phyloP scores from a whole-genome alignment of 805 yeast genomes.

The Torulaspora delbrueckii region DNA sequence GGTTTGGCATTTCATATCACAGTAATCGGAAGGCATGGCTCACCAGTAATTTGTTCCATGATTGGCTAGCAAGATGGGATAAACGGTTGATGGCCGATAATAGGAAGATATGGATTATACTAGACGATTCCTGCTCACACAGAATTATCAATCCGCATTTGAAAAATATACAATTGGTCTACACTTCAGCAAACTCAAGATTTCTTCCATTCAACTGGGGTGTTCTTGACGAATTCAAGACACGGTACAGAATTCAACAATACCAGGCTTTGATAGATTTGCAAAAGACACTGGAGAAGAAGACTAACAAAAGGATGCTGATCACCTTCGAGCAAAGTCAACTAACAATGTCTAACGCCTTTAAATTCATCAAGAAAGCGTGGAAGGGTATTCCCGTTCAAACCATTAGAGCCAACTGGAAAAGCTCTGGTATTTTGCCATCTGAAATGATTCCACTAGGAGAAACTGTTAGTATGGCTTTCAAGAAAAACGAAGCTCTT shows the following conservation, averaged over 20 bases:
- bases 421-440: constrained; percentile 41
- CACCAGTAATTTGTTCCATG: constrained; percentile 57
- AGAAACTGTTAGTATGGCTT: constrained; percentile 32
- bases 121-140: constrained; percentile 62
- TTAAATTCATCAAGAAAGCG: constrained; percentile 53
- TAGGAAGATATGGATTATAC: constrained; percentile 49
- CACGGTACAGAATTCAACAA: constrained; percentile 54
- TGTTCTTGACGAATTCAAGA: constrained; percentile 55
- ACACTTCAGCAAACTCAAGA: constrained; percentile 38
- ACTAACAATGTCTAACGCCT: constrained; percentile 50
- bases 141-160: constrained; percentile 51
- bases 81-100: constrained; percentile 47
- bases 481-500: constrained; percentile 37
- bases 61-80: constrained; percentile 56
- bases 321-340: constrained; percentile 39
- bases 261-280: constrained; percentile 39
- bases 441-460: constrained; percentile 28
- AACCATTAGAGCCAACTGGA: constrained; percentile 41
- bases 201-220: constrained; percentile 64
- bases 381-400: constrained; percentile 45
- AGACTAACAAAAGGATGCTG: constrained; percentile 17
- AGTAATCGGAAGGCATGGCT: constrained; percentile 60
- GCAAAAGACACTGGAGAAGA: constrained; percentile 25
- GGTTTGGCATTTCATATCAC: constrained; percentile 50
- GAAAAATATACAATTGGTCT: constrained; percentile 39